Base-by-base conservation (phyloP, 2,329 filamentous ascomycete genomes). In the Coleophoma crateriformis region DNA sequence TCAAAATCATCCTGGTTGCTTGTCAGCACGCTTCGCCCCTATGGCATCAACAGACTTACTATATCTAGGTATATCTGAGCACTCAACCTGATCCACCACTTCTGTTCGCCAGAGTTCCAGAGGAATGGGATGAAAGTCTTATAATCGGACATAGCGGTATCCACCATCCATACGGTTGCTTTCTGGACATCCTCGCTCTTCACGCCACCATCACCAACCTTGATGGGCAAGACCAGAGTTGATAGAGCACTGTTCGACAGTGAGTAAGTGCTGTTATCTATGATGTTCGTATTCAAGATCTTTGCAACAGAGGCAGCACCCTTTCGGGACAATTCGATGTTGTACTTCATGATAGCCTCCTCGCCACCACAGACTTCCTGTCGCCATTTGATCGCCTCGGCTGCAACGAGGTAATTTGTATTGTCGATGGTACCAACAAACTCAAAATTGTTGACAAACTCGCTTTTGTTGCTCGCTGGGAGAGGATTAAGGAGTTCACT, bases 11-110 rank as follows among this genome's bases (percentile, higher is more conserved):
- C 74, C 55, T 44, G 15, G 11, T 6, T 13, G 12, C 6, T 19
- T 27, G 41, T 44, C 32, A 44, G 41, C 27, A 32, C 32, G 11
- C n/a, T 14, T 27, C 12, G 12, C 7, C 11, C 11, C 14, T 13
- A 17, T 27, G 10, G 14, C 13, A 17, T 13, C 11, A n/a, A 15
- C 3, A 13, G 20, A 44, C 41, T 44, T 44, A 33, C 41, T 15
- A 85, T 64, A 22, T 89, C 88, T n/a, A 96, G 68, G 64, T 94
- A 97, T 0, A 94, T 78, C 73, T 96, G 90, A 13, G 81, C 88
- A 63, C 87, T 90, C 44, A 95, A 61, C 45, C 92, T 73, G 0
- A 77, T 73, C 87, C 87, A 96, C 64, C 84, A 78, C 35, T 38
- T 38, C 47, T 74, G 74, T 0, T 76, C 77, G 0, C 2, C 20